A percentile compares a stretch with the other conserved stretches of the same genome.
These are phyloP conservation scores for Quercus agrifolia DNA, from an alignment of 306 rosid genomes.

Conservation along the genomic window DNA sequence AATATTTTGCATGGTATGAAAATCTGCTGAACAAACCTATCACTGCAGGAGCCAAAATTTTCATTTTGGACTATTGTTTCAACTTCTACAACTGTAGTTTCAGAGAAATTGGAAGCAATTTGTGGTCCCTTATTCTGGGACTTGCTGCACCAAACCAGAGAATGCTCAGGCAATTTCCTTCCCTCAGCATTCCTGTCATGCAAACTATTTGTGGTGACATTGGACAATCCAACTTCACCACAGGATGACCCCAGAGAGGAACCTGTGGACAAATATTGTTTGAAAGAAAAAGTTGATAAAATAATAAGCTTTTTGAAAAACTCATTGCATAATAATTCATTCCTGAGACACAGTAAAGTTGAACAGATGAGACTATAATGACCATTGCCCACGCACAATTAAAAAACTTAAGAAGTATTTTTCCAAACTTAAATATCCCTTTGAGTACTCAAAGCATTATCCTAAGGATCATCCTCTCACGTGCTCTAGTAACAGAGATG, in stretches of 20 bases:
- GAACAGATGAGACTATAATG: not conserved
- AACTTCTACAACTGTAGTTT: constrained; percentile 27
- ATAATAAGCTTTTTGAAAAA: not conserved
- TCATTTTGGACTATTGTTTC: constrained; percentile 34
- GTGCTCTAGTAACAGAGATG: not conserved
- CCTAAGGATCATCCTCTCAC: not conserved
- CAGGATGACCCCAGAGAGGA: constrained; percentile 42
- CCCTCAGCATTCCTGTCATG: constrained; percentile 27
- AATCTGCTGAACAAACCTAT: constrained; percentile 35
- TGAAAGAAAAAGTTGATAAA: constrained; percentile 12
- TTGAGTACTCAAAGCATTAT: not conserved
- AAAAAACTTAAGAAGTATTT: not conserved
- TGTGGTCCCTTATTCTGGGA: constrained; percentile 31
- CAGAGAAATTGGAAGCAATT: constrained; percentile 36
- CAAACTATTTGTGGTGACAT: constrained; percentile 24
- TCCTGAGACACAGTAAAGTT: not conserved
- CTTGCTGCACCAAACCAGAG: constrained; percentile 39
- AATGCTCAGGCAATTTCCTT: constrained; percentile 24
- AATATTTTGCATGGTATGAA: not conserved
- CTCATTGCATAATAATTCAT: not conserved
- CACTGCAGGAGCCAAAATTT: constrained; percentile 13
- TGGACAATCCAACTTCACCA: constrained; percentile 36
- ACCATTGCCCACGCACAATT: not conserved
- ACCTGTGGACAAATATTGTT: constrained; percentile 27
- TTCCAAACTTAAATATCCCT: not conserved